Evolutionary conservation across 2,329 filamentous ascomycete species (phyloP).

Genomic region (Fusarium nanum): DNA sequence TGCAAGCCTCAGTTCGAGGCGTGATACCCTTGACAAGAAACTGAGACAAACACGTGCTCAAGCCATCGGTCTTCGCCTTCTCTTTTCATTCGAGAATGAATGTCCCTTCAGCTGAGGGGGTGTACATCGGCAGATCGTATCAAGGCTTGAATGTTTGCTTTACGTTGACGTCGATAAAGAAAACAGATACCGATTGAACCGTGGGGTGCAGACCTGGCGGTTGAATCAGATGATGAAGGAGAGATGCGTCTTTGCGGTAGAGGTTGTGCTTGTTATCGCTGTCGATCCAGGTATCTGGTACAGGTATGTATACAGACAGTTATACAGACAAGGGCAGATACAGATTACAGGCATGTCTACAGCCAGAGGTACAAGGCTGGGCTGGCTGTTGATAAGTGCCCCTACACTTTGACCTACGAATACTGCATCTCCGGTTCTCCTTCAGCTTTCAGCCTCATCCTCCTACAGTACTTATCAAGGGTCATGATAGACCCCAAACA

Average conservation of each 20-base stretch:
- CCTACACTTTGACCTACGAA: not conserved
- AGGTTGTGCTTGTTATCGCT: not conserved
- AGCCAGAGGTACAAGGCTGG: not conserved
- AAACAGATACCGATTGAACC: constrained; percentile 24
- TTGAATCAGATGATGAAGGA: not conserved
- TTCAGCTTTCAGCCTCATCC: constrained; percentile 4
- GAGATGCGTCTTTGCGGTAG: not conserved
- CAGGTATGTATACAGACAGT: not conserved
- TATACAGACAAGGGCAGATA: not conserved
- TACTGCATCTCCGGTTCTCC: constrained; percentile 1
- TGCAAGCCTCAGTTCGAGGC: too few relatives aligned
- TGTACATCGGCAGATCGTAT: not conserved
- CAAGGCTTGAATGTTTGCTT: not conserved
- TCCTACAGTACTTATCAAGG: not conserved
- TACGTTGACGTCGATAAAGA: constrained; percentile 7
- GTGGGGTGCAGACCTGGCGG: constrained; percentile 33
- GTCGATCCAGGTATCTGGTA: not conserved
- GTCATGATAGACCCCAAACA: not conserved
- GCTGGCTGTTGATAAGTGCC: not conserved
- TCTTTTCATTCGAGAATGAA: constrained; percentile 26
- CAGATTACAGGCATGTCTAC: not conserved
- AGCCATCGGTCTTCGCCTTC: constrained; percentile 4
- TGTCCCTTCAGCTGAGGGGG: constrained; percentile 6
- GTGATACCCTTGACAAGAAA: not conserved
- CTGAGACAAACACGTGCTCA: constrained; percentile 27